phyloP scores from a whole-genome alignment of 1,139 yeast species.

The Zygoascus meyerae region DNA sequence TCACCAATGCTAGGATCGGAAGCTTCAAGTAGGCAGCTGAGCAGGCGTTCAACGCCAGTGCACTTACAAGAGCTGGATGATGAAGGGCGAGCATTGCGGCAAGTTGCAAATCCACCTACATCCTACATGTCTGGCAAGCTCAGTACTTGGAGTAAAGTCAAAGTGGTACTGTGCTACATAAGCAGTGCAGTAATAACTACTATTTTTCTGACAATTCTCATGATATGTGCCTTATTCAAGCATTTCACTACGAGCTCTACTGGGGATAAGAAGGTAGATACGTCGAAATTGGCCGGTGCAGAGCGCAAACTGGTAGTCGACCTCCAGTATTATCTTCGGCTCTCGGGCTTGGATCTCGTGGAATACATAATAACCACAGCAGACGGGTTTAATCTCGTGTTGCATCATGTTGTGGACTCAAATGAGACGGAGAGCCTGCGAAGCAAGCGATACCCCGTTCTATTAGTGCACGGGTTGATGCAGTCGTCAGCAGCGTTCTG shows the following conservation, averaged over 20 bases:
- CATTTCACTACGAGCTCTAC: conserved; percentile 9
- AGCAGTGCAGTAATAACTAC: conserved; percentile 29
- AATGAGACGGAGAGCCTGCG: conserved; percentile 34
- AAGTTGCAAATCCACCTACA: background rate
- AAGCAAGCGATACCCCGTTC: conserved; percentile 46
- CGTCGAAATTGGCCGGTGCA: conserved; percentile 1
- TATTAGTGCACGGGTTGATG: conserved; percentile 78
- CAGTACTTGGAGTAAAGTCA: background rate
- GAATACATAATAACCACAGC: conserved; percentile 58
- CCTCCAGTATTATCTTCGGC: conserved; percentile 58
- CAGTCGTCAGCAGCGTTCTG: conserved; percentile 84
- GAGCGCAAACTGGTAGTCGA: conserved; percentile 37
- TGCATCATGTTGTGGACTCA: conserved; percentile 59
- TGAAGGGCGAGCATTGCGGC: background rate
- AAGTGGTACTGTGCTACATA: conserved; percentile 19
- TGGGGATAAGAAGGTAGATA: conserved; percentile 1
- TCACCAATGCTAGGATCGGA: too few species aligned
- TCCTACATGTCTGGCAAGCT: conserved; percentile 7
- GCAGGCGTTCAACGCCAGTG: conserved; percentile 4
- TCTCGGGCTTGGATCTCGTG: conserved; percentile 54
- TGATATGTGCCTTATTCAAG: conserved; percentile 28
- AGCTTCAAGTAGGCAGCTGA: background rate
- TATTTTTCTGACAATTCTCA: conserved; percentile 29
- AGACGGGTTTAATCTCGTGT: conserved; percentile 69
- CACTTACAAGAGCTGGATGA: background rate